Percentiles rank a stretch among this genome's conserved stretches.
These are phyloP conservation scores for Phoma sp. DNA, from an alignment of 2,329 filamentous ascomycete genomes.

Conservation along the genomic window DNA sequence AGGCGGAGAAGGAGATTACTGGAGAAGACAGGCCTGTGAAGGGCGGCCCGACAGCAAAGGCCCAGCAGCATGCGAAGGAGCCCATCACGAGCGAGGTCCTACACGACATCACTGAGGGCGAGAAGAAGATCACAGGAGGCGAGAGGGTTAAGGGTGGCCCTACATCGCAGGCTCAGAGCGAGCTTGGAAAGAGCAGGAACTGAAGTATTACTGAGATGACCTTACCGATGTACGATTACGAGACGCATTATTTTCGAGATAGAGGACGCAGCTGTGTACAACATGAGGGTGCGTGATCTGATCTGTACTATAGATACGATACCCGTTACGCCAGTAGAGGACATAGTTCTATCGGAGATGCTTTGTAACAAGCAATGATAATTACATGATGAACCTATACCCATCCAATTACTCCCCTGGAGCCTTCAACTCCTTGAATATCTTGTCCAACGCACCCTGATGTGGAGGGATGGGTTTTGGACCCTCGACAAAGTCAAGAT, in stretches of 20 bases:
- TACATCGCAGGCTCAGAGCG: constrained; percentile 42
- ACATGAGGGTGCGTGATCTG: too few species aligned
- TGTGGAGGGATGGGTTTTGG: constrained; percentile 36
- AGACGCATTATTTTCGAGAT: too few species aligned
- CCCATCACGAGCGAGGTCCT: constrained; percentile 39
- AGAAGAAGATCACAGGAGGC: constrained; percentile 43
- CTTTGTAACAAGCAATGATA: too few species aligned
- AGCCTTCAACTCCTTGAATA: constrained; percentile 19
- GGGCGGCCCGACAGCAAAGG: constrained; percentile 38
- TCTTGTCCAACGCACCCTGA: constrained; percentile 30
- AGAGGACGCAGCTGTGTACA: too few species aligned
- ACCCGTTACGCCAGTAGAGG: too few species aligned
- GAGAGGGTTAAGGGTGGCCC: constrained; percentile 42
- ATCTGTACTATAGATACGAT: too few species aligned
- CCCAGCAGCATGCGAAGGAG: constrained; percentile 39
- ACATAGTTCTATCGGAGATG: too few species aligned
- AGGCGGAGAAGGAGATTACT: constrained; percentile 40
- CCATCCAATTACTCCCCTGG: background rate
- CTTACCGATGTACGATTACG: too few species aligned
- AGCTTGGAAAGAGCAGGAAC: constrained; percentile 37
- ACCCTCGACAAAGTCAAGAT: constrained; percentile 32
- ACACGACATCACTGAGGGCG: constrained; percentile 41
- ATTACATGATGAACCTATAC: too few species aligned
- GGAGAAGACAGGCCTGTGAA: constrained; percentile 27
- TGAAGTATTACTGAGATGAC: background rate